Evolutionary conservation across 345 rosid species (phyloP).

Genomic region (Eucalyptus camaldulensis): DNA sequence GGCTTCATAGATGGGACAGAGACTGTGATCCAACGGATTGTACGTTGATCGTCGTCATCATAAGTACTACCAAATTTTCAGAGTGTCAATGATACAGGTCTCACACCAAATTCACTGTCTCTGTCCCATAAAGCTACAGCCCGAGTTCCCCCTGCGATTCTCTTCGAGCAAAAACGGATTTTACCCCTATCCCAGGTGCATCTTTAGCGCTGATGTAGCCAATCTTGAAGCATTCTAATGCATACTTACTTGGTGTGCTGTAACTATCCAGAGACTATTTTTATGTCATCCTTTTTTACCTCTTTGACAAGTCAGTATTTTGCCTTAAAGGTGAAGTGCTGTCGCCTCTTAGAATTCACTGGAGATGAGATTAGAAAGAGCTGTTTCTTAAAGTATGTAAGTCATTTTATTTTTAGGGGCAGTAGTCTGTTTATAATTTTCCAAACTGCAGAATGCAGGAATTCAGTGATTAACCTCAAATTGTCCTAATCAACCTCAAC

Average conservation of each 20-base stretch:
- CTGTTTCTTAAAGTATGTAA: neutral
- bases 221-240: neutral
- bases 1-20: neutral
- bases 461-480: neutral
- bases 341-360: neutral
- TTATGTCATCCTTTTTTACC: neutral
- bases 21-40: neutral
- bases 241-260: neutral
- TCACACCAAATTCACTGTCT: neutral
- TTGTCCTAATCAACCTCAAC: neutral
- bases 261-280: neutral
- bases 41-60: neutral
- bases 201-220: neutral
- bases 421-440: neutral
- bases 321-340: neutral
- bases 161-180: neutral
- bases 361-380: neutral
- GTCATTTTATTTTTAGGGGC: no score
- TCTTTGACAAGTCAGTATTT: neutral
- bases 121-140: neutral
- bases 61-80: neutral
- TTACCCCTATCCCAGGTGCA: neutral
- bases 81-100: neutral
- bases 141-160: neutral
- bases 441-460: neutral